These are phyloP conservation scores for Alternaria alternata DNA, from an alignment of 2,329 filamentous ascomycete species.

Conservation along the genomic window DNA sequence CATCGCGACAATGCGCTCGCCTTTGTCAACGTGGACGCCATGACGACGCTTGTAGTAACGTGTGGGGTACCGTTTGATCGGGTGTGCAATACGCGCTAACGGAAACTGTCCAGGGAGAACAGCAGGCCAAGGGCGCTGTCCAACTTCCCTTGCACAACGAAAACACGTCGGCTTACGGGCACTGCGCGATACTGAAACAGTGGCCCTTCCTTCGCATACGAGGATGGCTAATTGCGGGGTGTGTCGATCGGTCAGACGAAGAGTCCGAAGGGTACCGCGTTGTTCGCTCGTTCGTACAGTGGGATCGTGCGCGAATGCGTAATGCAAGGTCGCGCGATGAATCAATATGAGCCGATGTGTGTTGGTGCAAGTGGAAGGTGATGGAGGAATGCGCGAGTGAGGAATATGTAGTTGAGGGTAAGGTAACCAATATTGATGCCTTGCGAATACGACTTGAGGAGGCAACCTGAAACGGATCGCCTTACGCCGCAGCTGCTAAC, in stretches of 20 bases:
- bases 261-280: not conserved
- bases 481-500: conserved; percentile 11
- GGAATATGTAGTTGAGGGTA: conserved; percentile 4
- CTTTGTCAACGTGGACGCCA: not conserved
- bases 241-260: not conserved
- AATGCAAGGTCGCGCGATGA: not conserved
- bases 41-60: not conserved
- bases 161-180: not conserved
- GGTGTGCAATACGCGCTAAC: not conserved
- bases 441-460: conserved; percentile 11
- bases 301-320: not conserved
- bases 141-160: not conserved
- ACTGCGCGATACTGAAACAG: conserved; percentile 1
- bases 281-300: not conserved
- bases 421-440: conserved; percentile 22
- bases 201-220: conserved; percentile 1
- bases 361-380: not conserved
- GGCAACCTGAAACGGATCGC: conserved; percentile 20
- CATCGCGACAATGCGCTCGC: not conserved
- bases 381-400: not conserved
- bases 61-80: conserved; percentile 1
- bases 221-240: not conserved
- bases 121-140: not conserved
- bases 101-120: conserved; percentile 3
- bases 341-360: not conserved